Conservation (phyloP, 179 eudicot species). For the Nepenthes alata region DNA sequence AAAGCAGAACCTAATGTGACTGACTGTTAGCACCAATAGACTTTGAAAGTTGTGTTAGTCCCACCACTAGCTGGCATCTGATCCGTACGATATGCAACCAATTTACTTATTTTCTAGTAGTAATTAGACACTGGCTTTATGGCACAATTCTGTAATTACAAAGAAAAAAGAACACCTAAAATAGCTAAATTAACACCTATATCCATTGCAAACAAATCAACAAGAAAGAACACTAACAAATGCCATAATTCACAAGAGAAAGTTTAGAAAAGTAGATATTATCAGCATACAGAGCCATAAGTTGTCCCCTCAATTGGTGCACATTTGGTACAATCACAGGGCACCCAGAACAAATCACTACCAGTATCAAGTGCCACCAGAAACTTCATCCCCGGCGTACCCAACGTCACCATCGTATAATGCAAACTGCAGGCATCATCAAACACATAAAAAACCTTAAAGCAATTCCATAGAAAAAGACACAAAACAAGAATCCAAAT, state of each 20-base stretch:
- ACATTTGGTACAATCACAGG: conserved; percentile 67
- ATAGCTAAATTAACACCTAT: too few relatives aligned
- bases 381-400: conserved; percentile 58
- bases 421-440: conserved; percentile 47
- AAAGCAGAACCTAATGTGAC: too few relatives aligned
- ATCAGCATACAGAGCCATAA: conserved; percentile 29
- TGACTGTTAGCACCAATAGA: too few relatives aligned
- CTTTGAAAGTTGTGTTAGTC: too few relatives aligned
- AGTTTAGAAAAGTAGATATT: not conserved
- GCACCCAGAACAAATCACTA: conserved; percentile 84
- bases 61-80: too few relatives aligned
- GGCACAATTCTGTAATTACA: too few relatives aligned
- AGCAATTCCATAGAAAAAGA: not conserved
- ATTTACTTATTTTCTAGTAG: too few relatives aligned
- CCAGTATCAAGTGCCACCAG: conserved; percentile 89
- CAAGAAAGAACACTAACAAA: not conserved
- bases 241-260: too few relatives aligned
- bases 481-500: not conserved
- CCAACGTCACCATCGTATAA: conserved; percentile 65
- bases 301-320: conserved; percentile 30
- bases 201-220: not conserved
- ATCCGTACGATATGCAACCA: too few relatives aligned
- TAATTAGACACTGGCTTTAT: too few relatives aligned
- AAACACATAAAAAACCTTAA: not conserved
- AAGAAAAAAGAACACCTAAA: too few relatives aligned